Percentiles rank a stretch among this genome's conserved stretches.
phyloP scores from a whole-genome alignment of 805 yeast species.

The Kazachstania viticola region DNA sequence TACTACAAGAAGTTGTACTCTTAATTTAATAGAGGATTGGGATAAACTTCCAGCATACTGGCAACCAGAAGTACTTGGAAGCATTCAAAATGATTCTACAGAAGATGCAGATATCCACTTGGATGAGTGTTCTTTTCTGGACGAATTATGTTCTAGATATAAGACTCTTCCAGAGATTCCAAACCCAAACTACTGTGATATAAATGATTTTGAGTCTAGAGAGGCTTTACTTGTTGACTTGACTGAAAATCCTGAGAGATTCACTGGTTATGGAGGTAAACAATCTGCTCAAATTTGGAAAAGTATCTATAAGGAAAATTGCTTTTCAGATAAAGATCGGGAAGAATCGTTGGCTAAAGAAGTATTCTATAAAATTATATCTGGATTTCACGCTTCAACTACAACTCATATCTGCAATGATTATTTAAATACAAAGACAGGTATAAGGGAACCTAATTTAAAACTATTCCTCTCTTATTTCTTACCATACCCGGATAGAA shows the following conservation, averaged over 20 bases:
- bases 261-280: slow-evolving; percentile 88
- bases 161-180: slow-evolving; percentile 13
- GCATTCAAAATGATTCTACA: slow-evolving; percentile 22
- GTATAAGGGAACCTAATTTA: slow-evolving; percentile 72
- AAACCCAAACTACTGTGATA: slow-evolving; percentile 56
- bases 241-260: slow-evolving; percentile 82
- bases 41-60: slow-evolving; percentile 58
- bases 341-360: slow-evolving; percentile 72
- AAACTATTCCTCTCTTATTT: slow-evolving; percentile 76
- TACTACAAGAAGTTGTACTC: slow-evolving; percentile 76
- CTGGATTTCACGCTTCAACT: slow-evolving; percentile 91
- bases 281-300: slow-evolving; percentile 88
- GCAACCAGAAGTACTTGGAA: slow-evolving; percentile 56
- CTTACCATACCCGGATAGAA: slow-evolving; percentile 79
- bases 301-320: slow-evolving; percentile 81
- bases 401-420: slow-evolving; percentile 85
- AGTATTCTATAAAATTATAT: slow-evolving; percentile 68
- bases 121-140: slow-evolving; percentile 26
- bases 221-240: slow-evolving; percentile 75
- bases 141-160: slow-evolving; percentile 26
- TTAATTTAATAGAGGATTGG: slow-evolving; percentile 70
- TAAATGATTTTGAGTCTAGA: slow-evolving; percentile 44
- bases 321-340: slow-evolving; percentile 39
- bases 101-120: slow-evolving; percentile 20
- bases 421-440: slow-evolving; percentile 54